A percentile compares a stretch with the other conserved stretches of the same genome.
Conservation (phyloP, 1,284 basidiomycete genomes). For the Vanrija pseudolonga region DNA sequence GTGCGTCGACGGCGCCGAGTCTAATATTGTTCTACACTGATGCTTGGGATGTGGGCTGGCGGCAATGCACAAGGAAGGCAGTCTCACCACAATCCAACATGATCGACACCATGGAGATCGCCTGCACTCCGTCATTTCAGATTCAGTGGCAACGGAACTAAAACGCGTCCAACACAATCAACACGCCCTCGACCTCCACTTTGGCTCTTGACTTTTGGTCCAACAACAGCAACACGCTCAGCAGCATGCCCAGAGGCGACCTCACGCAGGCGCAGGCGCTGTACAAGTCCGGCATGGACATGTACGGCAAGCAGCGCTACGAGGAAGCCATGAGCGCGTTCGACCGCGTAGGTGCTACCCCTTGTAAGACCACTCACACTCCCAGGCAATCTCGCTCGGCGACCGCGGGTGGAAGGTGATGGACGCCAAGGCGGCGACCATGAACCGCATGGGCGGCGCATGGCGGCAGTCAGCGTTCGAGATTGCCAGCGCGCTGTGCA, state of each 20-base stretch:
- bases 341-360: constrained; percentile 16
- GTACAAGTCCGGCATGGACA: constrained; percentile 10
- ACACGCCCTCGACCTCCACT: neutral
- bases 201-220: neutral
- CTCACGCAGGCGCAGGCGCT: constrained; percentile 9
- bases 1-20: too few relatives aligned
- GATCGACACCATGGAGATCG: too few relatives aligned
- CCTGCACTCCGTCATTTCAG: too few relatives aligned
- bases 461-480: constrained; percentile 24
- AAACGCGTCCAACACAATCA: neutral
- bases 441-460: constrained; percentile 20
- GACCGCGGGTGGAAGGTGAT: constrained; percentile 17
- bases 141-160: too few relatives aligned
- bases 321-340: constrained; percentile 21
- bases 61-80: too few relatives aligned
- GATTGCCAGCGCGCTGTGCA: constrained; percentile 20
- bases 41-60: too few relatives aligned
- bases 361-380: neutral
- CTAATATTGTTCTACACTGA: too few relatives aligned
- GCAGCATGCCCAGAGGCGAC: constrained; percentile 1
- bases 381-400: constrained; percentile 28
- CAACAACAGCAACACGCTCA: too few relatives aligned
- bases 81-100: too few relatives aligned
- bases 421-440: constrained; percentile 28
- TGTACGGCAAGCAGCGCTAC: constrained; percentile 7